These are phyloP conservation scores for Hibiscus syriacus DNA, from an alignment of 345 rosid genomes.

Conservation along the genomic window DNA sequence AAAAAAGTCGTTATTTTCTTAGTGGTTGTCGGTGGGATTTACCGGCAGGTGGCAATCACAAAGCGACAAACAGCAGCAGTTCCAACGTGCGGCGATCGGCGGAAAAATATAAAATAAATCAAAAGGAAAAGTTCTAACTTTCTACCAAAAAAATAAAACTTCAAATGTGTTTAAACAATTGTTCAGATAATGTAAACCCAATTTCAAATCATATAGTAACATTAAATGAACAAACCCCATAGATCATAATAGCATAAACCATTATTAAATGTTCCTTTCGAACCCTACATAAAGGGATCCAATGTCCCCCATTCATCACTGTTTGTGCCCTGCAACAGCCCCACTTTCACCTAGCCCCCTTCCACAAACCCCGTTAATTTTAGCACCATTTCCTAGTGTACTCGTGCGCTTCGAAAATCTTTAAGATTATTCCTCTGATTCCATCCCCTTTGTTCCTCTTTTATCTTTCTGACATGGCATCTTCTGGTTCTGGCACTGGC, in stretches of 20 bases:
- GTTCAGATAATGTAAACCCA: neutral
- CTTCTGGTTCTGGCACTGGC: constrained; percentile 24
- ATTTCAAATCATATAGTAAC: neutral
- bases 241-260: constrained; percentile 28
- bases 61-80: constrained; percentile 50
- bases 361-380: neutral
- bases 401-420: constrained; percentile 29
- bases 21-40: constrained; percentile 22
- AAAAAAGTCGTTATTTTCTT: neutral
- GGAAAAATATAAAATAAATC: constrained; percentile 21
- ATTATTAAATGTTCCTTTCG: constrained; percentile 44
- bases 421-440: neutral
- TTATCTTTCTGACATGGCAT: constrained; percentile 29
- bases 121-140: neutral
- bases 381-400: constrained; percentile 39
- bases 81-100: constrained; percentile 83
- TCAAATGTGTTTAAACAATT: neutral
- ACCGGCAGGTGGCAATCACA: constrained; percentile 26
- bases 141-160: constrained; percentile 12
- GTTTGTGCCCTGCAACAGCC: constrained; percentile 1
- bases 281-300: constrained; percentile 46
- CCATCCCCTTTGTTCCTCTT: neutral
- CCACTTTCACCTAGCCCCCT: constrained; percentile 3
- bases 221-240: neutral
- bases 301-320: constrained; percentile 44